Evolutionary conservation across 2,329 filamentous ascomycete species (phyloP).

Genomic region (Microcyclospora pomicola): DNA sequence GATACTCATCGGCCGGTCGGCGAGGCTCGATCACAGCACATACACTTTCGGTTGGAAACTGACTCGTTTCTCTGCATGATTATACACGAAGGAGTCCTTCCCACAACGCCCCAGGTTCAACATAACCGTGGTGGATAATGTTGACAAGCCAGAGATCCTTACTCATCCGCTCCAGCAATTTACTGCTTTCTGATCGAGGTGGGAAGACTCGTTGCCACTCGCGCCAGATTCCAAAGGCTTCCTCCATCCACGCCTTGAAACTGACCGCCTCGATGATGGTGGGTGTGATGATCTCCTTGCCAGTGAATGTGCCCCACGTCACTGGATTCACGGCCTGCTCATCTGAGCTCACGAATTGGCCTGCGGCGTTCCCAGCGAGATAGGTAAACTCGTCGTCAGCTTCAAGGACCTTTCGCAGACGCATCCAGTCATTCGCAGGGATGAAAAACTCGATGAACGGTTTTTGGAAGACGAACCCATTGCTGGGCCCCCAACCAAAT

Average conservation of each 20-base stretch:
- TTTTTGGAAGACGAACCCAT: constrained; percentile 96
- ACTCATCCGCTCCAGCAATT: constrained; percentile 53
- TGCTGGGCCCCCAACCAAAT: constrained; percentile 85
- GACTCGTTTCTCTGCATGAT: neutral
- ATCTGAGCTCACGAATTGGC: constrained; percentile 60
- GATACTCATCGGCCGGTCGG: too few species aligned
- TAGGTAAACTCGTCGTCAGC: constrained; percentile 60
- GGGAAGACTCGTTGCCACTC: constrained; percentile 88
- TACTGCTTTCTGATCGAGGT: constrained; percentile 55
- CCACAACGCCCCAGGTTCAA: constrained; percentile 61
- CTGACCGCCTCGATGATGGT: constrained; percentile 94
- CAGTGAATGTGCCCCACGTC: constrained; percentile 90
- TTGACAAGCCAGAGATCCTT: constrained; percentile 80
- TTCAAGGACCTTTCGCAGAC: constrained; percentile 52
- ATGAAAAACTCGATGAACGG: constrained; percentile 96
- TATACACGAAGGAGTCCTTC: constrained; percentile 22
- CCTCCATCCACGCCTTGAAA: constrained; percentile 86
- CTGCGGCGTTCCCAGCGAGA: constrained; percentile 67
- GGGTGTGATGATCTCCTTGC: constrained; percentile 89
- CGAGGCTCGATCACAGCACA: too few species aligned
- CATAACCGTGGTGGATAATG: constrained; percentile 67
- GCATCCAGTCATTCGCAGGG: constrained; percentile 55
- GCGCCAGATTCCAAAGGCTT: constrained; percentile 88
- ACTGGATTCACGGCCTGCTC: constrained; percentile 73
- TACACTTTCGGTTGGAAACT: too few species aligned